Percentiles rank a stretch among this genome's conserved stretches.
phyloP scores from a whole-genome alignment of 2,329 filamentous ascomycete species.

The Orbilia blumenaviensis region DNA sequence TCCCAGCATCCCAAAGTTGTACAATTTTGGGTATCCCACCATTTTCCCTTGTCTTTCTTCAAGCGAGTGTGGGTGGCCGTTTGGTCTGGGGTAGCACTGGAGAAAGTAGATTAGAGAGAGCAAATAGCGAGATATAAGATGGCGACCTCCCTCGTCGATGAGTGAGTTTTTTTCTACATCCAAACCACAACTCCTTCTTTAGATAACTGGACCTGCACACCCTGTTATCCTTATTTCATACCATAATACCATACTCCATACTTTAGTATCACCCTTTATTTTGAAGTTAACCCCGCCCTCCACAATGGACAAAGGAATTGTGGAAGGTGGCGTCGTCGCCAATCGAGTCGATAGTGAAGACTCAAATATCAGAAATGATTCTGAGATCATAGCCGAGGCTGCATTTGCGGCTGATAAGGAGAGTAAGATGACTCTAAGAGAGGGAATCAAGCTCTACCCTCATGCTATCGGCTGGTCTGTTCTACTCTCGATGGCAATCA shows the following conservation, averaged over 20 bases:
- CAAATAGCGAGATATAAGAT: slow-evolving; percentile 43
- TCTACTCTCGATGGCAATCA: slow-evolving; percentile 63
- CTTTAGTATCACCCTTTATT: slow-evolving; percentile 1
- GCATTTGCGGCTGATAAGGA: slow-evolving; percentile 62
- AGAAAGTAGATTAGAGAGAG: slow-evolving; percentile 19
- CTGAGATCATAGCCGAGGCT: slow-evolving; percentile 23
- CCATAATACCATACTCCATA: not conserved
- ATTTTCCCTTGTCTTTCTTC: slow-evolving; percentile 26
- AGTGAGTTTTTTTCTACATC: slow-evolving; percentile 22
- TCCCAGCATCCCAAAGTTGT: slow-evolving; percentile 30
- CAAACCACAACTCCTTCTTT: slow-evolving; percentile 19
- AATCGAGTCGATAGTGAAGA: not conserved
- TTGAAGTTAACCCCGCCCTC: not conserved
- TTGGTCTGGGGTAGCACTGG: slow-evolving; percentile 34
- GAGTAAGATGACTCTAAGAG: slow-evolving; percentile 74
- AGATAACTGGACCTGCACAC: not conserved
- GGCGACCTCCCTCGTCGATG: slow-evolving; percentile 17
- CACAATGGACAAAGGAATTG: slow-evolving; percentile 23
- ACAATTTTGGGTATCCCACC: slow-evolving; percentile 33
- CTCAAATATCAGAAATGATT: not conserved
- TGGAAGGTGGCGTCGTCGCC: slow-evolving; percentile 14
- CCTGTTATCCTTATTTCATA: not conserved
- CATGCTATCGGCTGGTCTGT: slow-evolving; percentile 66
- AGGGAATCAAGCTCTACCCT: slow-evolving; percentile 43
- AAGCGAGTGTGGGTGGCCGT: slow-evolving; percentile 37